Evolutionary conservation across 2,329 filamentous ascomycete genomes (phyloP).

Genomic region (Ophiostoma montium): DNA sequence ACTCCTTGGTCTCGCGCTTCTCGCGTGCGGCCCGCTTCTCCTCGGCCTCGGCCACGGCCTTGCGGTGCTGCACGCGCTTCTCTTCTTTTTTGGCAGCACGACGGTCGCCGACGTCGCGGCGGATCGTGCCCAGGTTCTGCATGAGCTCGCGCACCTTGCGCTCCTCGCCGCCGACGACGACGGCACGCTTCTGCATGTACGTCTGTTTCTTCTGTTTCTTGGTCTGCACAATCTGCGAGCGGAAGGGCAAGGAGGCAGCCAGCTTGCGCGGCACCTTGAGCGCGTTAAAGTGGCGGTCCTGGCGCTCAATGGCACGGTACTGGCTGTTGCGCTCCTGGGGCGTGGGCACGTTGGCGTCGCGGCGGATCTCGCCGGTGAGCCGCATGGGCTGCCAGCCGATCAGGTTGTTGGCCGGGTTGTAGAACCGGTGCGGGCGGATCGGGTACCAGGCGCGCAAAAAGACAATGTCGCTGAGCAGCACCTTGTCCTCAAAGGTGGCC

Average conservation of each 20-base stretch:
- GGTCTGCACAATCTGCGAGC: conserved; percentile 74
- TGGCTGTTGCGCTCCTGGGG: conserved; percentile 72
- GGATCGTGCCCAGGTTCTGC: conserved; percentile 80
- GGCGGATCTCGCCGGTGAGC: conserved; percentile 80
- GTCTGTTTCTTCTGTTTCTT: conserved; percentile 67
- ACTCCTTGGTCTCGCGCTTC: conserved; percentile 85
- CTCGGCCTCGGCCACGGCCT: conserved; percentile 66
- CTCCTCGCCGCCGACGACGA: conserved; percentile 81
- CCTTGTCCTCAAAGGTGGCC: conserved; percentile 97
- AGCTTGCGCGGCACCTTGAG: conserved; percentile 65
- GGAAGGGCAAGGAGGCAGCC: conserved; percentile 77
- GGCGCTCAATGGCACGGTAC: conserved; percentile 58
- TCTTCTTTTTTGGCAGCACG: conserved; percentile 77
- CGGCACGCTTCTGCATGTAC: conserved; percentile 90
- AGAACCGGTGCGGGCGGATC: conserved; percentile 87
- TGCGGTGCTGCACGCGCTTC: conserved; percentile 63
- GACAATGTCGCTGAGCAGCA: conserved; percentile 90
- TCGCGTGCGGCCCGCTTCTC: conserved; percentile 80
- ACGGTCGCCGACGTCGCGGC: conserved; percentile 84
- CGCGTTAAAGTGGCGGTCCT: conserved; percentile 62
- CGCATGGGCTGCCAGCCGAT: conserved; percentile 91
- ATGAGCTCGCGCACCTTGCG: conserved; percentile 76
- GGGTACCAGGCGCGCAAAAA: conserved; percentile 96
- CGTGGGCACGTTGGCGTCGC: conserved; percentile 58
- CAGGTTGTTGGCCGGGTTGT: conserved; percentile 90